Conservation (phyloP, 2,329 filamentous ascomycete genomes). For the Stachybotrys chartarum region DNA sequence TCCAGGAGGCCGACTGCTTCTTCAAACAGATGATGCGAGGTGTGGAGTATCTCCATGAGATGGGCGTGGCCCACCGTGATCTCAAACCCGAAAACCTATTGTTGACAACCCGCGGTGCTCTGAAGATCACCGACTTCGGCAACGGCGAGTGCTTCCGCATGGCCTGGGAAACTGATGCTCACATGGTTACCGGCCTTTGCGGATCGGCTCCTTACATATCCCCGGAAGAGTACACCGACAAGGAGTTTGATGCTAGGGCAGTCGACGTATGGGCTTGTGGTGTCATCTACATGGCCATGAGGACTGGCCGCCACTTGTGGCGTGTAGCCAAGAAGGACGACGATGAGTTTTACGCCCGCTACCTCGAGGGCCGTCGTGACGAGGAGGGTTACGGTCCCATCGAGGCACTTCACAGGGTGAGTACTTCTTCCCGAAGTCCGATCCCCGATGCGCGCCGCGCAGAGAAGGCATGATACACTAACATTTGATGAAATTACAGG, state of each 20-base stretch:
- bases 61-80: slow-evolving; percentile 96
- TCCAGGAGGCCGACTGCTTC: slow-evolving; percentile 90
- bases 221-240: slow-evolving; percentile 91
- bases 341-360: slow-evolving; percentile 93
- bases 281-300: slow-evolving; percentile 99
- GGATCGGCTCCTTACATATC: slow-evolving; percentile 96
- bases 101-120: slow-evolving; percentile 80
- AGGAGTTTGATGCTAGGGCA: slow-evolving; percentile 94
- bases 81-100: slow-evolving; percentile 95
- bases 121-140: slow-evolving; percentile 98
- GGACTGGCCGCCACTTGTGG: slow-evolving; percentile 93
- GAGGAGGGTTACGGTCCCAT: slow-evolving; percentile 96
- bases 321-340: slow-evolving; percentile 94
- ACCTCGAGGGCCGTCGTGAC: slow-evolving; percentile 85
- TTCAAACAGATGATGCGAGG: slow-evolving; percentile 99
- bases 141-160: slow-evolving; percentile 99
- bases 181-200: slow-evolving; percentile 96
- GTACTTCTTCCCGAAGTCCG: slow-evolving; percentile 23
- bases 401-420: slow-evolving; percentile 88
- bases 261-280: slow-evolving; percentile 98
- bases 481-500: slow-evolving; percentile 41
- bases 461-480: not conserved
- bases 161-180: slow-evolving; percentile 97
- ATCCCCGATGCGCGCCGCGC: too few relatives aligned
- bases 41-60: slow-evolving; percentile 98